These are phyloP conservation scores for Paspalum vaginatum DNA, from an alignment of 176 grass and related monocot species.

Conservation along the genomic window DNA sequence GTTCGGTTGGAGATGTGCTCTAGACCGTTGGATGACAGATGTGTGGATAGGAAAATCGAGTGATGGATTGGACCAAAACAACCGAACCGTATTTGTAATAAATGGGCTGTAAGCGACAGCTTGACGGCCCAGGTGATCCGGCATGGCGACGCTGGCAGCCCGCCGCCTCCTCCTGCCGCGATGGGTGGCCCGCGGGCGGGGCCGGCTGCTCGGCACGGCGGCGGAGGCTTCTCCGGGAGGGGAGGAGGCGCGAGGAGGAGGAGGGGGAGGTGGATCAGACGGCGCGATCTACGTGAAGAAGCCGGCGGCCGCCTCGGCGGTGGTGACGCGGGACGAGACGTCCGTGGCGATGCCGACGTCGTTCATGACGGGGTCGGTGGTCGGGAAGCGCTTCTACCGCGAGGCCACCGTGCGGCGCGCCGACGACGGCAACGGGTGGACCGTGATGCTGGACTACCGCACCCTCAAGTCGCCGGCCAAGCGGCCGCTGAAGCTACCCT, in stretches of 20 bases:
- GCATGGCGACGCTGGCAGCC: slow-evolving; percentile 56
- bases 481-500: slow-evolving; percentile 74
- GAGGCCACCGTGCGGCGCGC: slow-evolving; percentile 68
- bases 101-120: not conserved
- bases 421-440: slow-evolving; percentile 96
- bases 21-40: no score
- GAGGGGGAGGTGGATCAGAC: not conserved
- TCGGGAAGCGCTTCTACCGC: slow-evolving; percentile 94
- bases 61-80: no score
- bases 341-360: slow-evolving; percentile 94
- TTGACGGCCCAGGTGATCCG: slow-evolving; percentile 33
- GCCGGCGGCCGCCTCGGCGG: slow-evolving; percentile 15
- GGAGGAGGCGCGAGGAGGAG: not conserved
- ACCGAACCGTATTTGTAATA: no score
- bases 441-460: slow-evolving; percentile 99
- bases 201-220: slow-evolving; percentile 44
- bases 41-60: no score
- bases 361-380: slow-evolving; percentile 94
- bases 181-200: slow-evolving; percentile 34
- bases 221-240: slow-evolving; percentile 40
- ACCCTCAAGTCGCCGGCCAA: slow-evolving; percentile 93
- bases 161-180: slow-evolving; percentile 49
- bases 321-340: slow-evolving; percentile 66
- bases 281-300: slow-evolving; percentile 69
- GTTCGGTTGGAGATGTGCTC: no score